Conservation (phyloP, 140 eudicot genomes). For the Flaveria floridana region DNA sequence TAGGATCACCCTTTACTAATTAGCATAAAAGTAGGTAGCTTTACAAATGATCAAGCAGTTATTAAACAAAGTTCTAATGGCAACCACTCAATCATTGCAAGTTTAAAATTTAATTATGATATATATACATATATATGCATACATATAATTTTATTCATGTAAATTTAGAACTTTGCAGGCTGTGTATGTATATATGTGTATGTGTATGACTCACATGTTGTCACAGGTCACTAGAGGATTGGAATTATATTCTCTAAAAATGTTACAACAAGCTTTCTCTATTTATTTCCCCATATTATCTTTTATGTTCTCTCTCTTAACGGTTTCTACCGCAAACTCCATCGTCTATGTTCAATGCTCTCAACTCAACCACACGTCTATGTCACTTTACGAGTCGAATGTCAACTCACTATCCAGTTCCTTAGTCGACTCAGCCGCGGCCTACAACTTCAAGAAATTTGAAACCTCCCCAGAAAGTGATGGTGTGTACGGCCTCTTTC, state of each 20-base stretch:
- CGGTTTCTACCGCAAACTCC: background rate
- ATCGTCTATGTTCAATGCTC: slow-evolving; percentile 1
- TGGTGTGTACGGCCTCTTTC: slow-evolving; percentile 47
- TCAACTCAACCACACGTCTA: background rate
- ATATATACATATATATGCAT: too few species aligned
- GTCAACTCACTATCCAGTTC: slow-evolving; percentile 48
- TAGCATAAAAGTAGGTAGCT: too few species aligned
- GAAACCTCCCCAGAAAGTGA: slow-evolving; percentile 32
- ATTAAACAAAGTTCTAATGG: too few species aligned
- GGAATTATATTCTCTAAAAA: background rate
- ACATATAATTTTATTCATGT: too few species aligned
- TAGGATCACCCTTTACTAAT: too few species aligned
- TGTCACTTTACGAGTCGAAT: slow-evolving; percentile 33
- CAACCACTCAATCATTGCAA: too few species aligned
- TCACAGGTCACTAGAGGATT: background rate
- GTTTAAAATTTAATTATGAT: too few species aligned
- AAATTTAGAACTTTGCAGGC: too few species aligned
- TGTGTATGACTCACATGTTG: background rate
- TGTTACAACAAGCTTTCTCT: slow-evolving; percentile 1
- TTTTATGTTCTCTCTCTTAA: background rate
- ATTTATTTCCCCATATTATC: background rate
- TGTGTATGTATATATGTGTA: too few species aligned
- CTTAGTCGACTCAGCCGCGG: slow-evolving; percentile 48
- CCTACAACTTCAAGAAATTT: slow-evolving; percentile 48
- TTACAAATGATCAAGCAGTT: too few species aligned